phyloP scores from a whole-genome alignment of 768 basidiomycete genomes.

The Mycena crocata region DNA sequence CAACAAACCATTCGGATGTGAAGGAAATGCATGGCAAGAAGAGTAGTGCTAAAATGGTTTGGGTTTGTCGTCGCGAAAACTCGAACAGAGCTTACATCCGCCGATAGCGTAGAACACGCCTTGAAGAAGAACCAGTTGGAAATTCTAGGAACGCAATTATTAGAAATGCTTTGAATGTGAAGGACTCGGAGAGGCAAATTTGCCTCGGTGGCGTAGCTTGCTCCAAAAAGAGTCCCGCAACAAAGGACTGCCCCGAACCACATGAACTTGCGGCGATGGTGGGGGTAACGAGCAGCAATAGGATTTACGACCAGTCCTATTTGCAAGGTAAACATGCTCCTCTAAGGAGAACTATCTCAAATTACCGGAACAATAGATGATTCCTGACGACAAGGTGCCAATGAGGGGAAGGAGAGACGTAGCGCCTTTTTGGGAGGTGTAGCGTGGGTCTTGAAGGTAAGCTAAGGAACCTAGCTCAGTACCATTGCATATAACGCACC shows the following conservation, averaged over 20 bases:
- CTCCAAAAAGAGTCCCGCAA: constrained; percentile 37
- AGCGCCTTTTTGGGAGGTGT: constrained; percentile 36
- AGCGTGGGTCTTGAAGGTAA: constrained; percentile 41
- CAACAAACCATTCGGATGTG: constrained; percentile 49
- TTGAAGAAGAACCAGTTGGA: constrained; percentile 37
- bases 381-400: constrained; percentile 42
- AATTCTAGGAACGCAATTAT: constrained; percentile 11
- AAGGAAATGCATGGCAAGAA: constrained; percentile 41
- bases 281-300: constrained; percentile 38
- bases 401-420: constrained; percentile 41
- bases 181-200: not conserved
- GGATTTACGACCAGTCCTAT: constrained; percentile 31
- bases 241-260: constrained; percentile 40
- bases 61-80: no score
- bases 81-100: constrained; percentile 29
- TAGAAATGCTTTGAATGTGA: not conserved
- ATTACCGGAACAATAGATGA: constrained; percentile 46
- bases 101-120: constrained; percentile 43
- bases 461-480: not conserved
- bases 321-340: not conserved
- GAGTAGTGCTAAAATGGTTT: constrained; percentile 40
- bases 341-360: not conserved
- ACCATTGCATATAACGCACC: not conserved
- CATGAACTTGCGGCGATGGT: constrained; percentile 32
- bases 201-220: constrained; percentile 40